These are phyloP conservation scores for Capsicum rhomboideum DNA, from an alignment of 257 asterid genomes.

Conservation along the genomic window DNA sequence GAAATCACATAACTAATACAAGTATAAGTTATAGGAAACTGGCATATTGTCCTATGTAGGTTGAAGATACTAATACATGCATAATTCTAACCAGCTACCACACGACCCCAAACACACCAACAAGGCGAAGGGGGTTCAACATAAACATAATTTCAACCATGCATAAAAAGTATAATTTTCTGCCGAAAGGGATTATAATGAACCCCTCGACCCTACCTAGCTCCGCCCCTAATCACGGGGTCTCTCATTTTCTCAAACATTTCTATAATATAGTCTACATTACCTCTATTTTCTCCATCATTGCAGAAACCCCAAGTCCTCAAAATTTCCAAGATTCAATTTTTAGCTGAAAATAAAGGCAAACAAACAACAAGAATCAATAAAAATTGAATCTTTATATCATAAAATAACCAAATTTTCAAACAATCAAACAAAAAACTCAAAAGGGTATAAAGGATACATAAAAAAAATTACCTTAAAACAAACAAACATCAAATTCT, in stretches of 20 bases:
- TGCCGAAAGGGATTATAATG: neutral
- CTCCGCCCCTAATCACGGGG: conserved; percentile 7
- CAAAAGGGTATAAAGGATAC: neutral
- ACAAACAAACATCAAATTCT: neutral
- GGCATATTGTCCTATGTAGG: too few species aligned
- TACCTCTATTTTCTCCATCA: conserved; percentile 35
- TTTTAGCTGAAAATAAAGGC: conserved; percentile 29
- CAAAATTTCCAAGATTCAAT: conserved; percentile 25
- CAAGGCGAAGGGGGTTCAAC: neutral
- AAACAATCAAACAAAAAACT: conserved; percentile 17
- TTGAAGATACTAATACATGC: too few species aligned
- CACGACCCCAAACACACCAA: neutral
- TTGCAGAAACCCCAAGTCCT: conserved; percentile 24
- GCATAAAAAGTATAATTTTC: neutral
- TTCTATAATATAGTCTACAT: conserved; percentile 11
- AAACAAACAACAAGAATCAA: conserved; percentile 4
- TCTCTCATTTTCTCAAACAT: conserved; percentile 43
- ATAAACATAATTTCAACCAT: too few species aligned
- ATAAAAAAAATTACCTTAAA: neutral
- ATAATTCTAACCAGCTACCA: too few species aligned
- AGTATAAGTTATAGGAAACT: too few species aligned
- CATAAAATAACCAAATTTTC: conserved; percentile 23
- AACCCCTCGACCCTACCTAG: neutral
- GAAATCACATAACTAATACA: too few species aligned
- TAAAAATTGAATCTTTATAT: neutral